Base-by-base conservation (phyloP, 2,329 filamentous ascomycete species). In the Penicillium sp. region DNA sequence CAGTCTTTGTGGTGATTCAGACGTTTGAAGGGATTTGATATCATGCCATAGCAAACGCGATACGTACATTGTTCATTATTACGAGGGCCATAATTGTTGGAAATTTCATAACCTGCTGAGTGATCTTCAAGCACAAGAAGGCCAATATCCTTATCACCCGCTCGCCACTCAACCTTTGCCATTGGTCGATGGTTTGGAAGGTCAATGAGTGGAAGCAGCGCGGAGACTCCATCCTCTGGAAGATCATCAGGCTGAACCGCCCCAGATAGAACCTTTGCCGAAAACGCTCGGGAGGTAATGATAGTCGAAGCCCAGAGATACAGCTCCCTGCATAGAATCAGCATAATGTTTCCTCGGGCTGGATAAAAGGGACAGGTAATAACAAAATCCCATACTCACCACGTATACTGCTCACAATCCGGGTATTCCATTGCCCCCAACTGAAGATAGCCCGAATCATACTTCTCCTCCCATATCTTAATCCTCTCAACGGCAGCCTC, bases 41-140 rank as follows among this genome's bases (percentile, higher is more conserved):
- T 10, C 15, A 9, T 2, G 29, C 5, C 17, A 36, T 19, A 3
- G 38, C 2, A 21, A 31, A 25, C 1, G 23, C 1, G 23, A 41
- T 29, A 61, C 74, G 47, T 60, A 76, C 79, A 76, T 74, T 90
- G 87, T 58, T 87, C 88, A 66, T 91, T 92, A 7, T 88, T 89
- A 73, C 90, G 89, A n/a, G 79, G 75, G 31, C 89, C 89, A 68
- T 92, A 92, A 70, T 90, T 91, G 76, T 90, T 90, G 66, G 81
- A 87, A 25, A 83, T 74, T 61, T 83, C 79, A 31, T 83, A 72
- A 0, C 86, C 85, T 0, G 83, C 45, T 12, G 74, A 5, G 62
- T 49, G 64, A 8, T 74, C 67, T 12, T 79, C 73, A 23, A 81
- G 71, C 2, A 81, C 77, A 41, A 77, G 68, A 42, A 80, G 69